phyloP scores from a whole-genome alignment of 1,139 yeast species.

The Blastobotrys serpentis region DNA sequence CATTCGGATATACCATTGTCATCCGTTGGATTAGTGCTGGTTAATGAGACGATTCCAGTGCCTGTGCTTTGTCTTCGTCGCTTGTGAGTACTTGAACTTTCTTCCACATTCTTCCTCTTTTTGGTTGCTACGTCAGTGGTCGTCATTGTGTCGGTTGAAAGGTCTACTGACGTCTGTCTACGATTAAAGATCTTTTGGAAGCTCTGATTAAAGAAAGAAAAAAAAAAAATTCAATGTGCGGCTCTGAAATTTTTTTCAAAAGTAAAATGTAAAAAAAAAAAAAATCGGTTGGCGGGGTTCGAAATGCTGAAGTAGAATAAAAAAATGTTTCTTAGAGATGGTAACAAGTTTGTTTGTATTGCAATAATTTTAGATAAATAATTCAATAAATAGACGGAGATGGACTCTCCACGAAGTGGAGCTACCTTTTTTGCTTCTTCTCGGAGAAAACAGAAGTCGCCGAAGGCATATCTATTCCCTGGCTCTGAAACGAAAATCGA shows the following conservation, averaged over 20 bases:
- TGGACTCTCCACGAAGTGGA: no score
- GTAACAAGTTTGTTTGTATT: no score
- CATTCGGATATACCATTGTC: slow-evolving; percentile 50
- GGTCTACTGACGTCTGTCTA: no score
- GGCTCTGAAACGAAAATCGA: slow-evolving; percentile 36
- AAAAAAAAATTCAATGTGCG: slow-evolving; percentile 3
- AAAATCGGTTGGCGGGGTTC: background rate
- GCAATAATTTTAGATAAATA: no score
- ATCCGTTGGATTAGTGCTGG: slow-evolving; percentile 35
- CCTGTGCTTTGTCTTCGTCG: slow-evolving; percentile 10
- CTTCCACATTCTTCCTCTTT: slow-evolving; percentile 14
- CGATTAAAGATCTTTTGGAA: background rate
- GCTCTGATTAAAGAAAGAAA: background rate
- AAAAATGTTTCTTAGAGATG: no score
- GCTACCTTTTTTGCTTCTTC: background rate
- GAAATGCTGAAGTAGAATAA: background rate
- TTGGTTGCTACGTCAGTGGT: slow-evolving; percentile 7
- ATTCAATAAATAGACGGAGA: no score
- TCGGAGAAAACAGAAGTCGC: background rate
- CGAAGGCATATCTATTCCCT: slow-evolving; percentile 18
- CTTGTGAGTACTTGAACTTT: background rate
- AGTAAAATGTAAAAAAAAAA: slow-evolving; percentile 7
- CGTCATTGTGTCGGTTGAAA: background rate
- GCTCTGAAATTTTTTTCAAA: slow-evolving; percentile 1
- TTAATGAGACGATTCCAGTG: background rate